These are phyloP conservation scores for Clonostachys solani DNA, from an alignment of 2,329 filamentous ascomycete species.

Conservation along the genomic window DNA sequence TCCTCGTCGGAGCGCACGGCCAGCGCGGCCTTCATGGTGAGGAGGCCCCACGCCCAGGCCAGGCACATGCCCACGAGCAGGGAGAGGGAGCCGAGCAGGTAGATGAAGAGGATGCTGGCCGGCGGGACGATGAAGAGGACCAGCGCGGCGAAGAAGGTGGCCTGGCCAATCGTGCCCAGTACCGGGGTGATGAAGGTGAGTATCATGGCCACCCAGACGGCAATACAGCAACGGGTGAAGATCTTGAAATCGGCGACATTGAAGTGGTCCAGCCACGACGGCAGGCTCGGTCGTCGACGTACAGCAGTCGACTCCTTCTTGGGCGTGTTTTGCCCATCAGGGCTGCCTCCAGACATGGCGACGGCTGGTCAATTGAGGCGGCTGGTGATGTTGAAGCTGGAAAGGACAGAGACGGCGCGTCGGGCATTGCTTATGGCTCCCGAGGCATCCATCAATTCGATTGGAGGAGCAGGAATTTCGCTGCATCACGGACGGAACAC, in stretches of 20 bases:
- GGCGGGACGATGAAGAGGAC: constrained; percentile 40
- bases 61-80: constrained; percentile 39
- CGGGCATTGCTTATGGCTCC: too few species aligned
- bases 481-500: too few species aligned
- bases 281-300: constrained; percentile 1
- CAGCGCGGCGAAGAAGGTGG: constrained; percentile 37
- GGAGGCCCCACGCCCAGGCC: constrained; percentile 44
- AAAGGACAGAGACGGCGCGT: too few species aligned
- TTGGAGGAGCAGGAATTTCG: too few species aligned
- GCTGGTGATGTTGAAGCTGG: too few species aligned
- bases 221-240: constrained; percentile 38
- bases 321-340: too few species aligned
- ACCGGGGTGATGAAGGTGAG: constrained; percentile 41
- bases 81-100: constrained; percentile 33
- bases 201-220: constrained; percentile 37
- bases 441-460: too few species aligned
- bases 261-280: constrained; percentile 36
- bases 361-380: too few species aligned
- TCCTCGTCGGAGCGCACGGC: constrained; percentile 32
- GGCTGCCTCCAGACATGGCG: too few species aligned
- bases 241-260: constrained; percentile 40
- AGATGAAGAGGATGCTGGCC: constrained; percentile 37
- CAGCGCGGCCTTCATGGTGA: constrained; percentile 41
- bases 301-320: too few species aligned
- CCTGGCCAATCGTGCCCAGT: constrained; percentile 30